Base-by-base conservation (phyloP, 129 eudicot species). In the Glebionis coronaria region DNA sequence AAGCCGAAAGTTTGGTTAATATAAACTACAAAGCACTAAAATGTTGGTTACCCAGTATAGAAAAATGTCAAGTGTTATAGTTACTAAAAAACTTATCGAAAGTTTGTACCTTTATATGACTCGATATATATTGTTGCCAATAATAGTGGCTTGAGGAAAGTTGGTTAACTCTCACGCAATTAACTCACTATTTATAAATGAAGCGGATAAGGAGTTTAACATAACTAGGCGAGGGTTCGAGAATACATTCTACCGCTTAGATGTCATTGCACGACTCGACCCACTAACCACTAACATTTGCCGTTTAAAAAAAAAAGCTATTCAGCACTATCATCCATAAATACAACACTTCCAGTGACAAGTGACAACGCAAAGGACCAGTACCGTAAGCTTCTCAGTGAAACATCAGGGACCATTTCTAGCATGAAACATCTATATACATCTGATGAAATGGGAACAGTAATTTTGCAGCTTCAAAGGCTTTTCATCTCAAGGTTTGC, bases 371-470 rank as follows among this genome's bases (percentile, higher is more conserved):
- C 74, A 19, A 91, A 80, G 76, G 76, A 65, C 47, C 53, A 70
- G 47, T 85, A 67, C 68, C 66, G 83, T 50, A 68, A 71, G 75
- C 96, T 88, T 75, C 74, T 91, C 15, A 65, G 79, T 70, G 96
- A 85, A 75, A 76, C 83, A 11, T 80, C 88, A 49, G 76, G 73
- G 49, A 85, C 83, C 38, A 80, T 85, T 21, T 87, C 94, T 14
- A 65, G 56, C 65, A 73, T 83, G 76, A 84, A 85, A 55, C 90
- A 91, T 79, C 59, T 81, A 66, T 91, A 91, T 60, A 62, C 84
- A 42, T 83, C 82, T 18, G 84, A 80, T 73, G 87, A 83, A 56
- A 85, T 91, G 90, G 98, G 76, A 67, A 62, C 62, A 67, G 78
- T 83, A 56, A 83, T 91, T 64, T 47, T 85, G 71, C 85, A 85